Evolutionary conservation across 2,329 filamentous ascomycete species (phyloP), one percentile per base, ranked within the genome.

Genomic region (Penicillium sp.): DNA sequence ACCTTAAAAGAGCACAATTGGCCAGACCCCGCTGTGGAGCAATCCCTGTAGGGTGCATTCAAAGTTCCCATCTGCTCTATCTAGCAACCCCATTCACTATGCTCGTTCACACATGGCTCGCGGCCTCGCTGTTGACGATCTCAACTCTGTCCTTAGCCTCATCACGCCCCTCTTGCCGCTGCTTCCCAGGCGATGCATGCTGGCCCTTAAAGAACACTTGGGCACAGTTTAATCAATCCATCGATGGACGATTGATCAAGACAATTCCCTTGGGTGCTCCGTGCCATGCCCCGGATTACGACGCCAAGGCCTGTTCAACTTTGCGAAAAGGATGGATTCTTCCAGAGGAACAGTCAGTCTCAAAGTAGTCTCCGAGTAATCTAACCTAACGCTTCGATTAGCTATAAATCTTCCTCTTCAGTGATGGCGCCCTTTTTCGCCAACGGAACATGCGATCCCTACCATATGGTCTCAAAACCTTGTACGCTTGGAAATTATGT

Each of bases 361-460:
- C 13, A 22, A 7, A n/a, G 4, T 14, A 11, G 9, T 22, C 31
- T 20, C 13, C 8, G 3, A 20, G 11, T 14, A 8, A 6, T 2
- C 18, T 23, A 4, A 24, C 23, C 5, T 23, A 11, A 28, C 42
- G 24, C 40, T 29, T 11, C 2, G 10, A 23, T 4, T 52, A 79
- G 82, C 68, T 88, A 86, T 3, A 84, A 82, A 53, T 83, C 55
- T 4, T 65, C 71, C 2, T 68, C 66, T 0, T 70, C 67, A 0
- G 43, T 69, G 10, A 71, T 72, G 68, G 65, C 65, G 1, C 65
- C 68, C 27, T 70, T 50, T 53, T 70, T 63, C 46, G 59, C 44
- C 32, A 69, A 74, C 46, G 55, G 52, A n/a, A 69, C 61, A 42
- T 74, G 72, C 42, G 67, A 74, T 39, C 70, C 74, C 0, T 75